Evolutionary conservation across 139 green algal genomes (phyloP).

Genomic region (Zygnema cylindricum): DNA sequence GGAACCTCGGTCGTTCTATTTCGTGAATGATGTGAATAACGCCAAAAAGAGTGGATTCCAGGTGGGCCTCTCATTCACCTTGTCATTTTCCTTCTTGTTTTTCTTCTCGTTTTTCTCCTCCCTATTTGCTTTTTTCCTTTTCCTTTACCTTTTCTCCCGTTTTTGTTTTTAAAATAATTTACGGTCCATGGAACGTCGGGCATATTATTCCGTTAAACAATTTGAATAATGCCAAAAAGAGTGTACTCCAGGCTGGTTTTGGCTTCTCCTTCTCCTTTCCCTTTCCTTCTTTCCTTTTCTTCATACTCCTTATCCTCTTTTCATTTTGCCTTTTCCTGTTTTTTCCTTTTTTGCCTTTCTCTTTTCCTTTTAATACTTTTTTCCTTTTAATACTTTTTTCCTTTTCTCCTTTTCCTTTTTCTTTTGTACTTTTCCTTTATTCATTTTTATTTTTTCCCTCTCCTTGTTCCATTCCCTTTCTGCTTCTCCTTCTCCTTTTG

Average conservation of each 20-base stretch:
- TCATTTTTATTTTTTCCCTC: too few species aligned
- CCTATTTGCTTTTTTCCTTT: background rate
- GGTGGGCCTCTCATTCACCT: background rate
- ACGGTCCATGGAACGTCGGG: slow-evolving; percentile 34
- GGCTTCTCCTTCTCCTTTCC: background rate
- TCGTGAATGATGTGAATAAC: slow-evolving; percentile 15
- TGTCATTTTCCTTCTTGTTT: background rate
- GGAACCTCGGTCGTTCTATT: slow-evolving; percentile 30
- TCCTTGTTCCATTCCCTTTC: too few species aligned
- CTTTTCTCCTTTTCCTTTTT: too few species aligned
- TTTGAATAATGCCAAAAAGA: background rate
- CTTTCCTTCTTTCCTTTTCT: background rate
- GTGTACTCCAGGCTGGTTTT: background rate
- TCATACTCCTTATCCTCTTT: background rate
- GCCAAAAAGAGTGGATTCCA: background rate
- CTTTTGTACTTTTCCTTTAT: too few species aligned
- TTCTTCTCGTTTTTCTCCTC: background rate
- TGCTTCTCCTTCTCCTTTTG: too few species aligned
- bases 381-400: background rate
- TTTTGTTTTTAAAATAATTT: background rate
- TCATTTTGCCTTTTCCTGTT: background rate
- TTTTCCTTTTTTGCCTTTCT: background rate
- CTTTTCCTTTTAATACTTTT: background rate
- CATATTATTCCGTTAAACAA: slow-evolving; percentile 31
- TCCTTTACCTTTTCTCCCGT: background rate